Conservation (phyloP, 192 early-diverging fungal genomes). For the Gigaspora rosea region DNA sequence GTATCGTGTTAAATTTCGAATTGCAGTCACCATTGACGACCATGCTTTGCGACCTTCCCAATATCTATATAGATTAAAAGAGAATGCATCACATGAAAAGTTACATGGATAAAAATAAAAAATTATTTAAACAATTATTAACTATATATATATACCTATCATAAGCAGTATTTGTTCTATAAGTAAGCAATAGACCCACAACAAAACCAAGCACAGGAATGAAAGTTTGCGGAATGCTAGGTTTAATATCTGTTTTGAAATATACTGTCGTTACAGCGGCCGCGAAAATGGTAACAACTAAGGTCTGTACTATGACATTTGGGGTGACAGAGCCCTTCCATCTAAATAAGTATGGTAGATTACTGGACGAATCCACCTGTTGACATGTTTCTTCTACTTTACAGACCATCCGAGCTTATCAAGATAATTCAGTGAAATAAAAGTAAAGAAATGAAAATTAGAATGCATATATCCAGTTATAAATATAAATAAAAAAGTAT, state of each 20-base stretch:
- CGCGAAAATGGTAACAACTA: neutral
- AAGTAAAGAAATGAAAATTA: no score
- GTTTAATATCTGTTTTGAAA: neutral
- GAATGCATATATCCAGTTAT: no score
- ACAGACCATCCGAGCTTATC: no score
- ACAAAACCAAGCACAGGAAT: slow-evolving; percentile 29
- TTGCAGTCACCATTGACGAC: slow-evolving; percentile 65
- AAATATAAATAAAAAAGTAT: no score
- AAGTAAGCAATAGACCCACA: slow-evolving; percentile 28
- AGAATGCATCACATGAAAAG: neutral
- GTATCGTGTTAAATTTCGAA: slow-evolving; percentile 77
- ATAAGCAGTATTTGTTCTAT: slow-evolving; percentile 31
- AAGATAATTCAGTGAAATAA: no score
- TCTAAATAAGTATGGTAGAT: neutral
- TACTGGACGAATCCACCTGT: no score
- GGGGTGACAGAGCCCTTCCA: slow-evolving; percentile 3
- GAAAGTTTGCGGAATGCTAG: slow-evolving; percentile 9
- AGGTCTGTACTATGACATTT: neutral
- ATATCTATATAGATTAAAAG: slow-evolving; percentile 56
- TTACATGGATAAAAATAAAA: neutral
- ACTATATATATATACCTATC: slow-evolving; percentile 16
- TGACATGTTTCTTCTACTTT: no score
- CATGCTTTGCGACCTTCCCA: slow-evolving; percentile 88
- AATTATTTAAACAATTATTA: neutral
- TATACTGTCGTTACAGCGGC: neutral